Evolutionary conservation across 164 flowering plant species (phyloP).

Genomic region (Platanus orientalis): DNA sequence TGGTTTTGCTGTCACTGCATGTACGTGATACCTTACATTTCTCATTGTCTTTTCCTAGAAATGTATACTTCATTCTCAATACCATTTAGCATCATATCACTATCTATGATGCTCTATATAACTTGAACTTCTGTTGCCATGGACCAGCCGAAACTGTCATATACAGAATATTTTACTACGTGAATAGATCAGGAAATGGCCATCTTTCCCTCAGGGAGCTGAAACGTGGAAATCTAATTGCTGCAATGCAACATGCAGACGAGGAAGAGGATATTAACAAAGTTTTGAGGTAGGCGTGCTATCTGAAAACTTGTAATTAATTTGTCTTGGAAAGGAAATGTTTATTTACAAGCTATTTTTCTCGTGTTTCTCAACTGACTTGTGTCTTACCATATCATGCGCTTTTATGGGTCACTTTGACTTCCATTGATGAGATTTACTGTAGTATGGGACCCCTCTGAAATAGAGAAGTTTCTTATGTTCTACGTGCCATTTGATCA

Average conservation of each 20-base stretch:
- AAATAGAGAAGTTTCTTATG: no score
- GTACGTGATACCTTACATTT: neutral
- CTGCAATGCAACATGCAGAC: constrained; percentile 97
- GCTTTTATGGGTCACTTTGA: no score
- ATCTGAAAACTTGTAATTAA: neutral
- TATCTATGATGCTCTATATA: constrained; percentile 17
- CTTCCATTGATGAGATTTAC: no score
- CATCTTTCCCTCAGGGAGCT: constrained; percentile 85
- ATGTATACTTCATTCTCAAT: neutral
- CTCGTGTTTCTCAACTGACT: neutral
- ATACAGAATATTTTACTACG: constrained; percentile 90
- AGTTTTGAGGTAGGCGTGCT: constrained; percentile 63
- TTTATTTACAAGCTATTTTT: neutral
- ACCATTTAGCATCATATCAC: neutral
- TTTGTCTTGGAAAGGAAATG: neutral
- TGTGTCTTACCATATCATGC: neutral
- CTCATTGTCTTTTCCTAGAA: neutral
- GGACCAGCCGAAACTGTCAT: constrained; percentile 95
- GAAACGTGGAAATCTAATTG: constrained; percentile 80
- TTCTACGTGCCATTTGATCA: no score
- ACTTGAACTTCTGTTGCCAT: constrained; percentile 19
- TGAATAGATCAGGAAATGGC: constrained; percentile 91
- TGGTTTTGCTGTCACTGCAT: no score
- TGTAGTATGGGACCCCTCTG: no score
- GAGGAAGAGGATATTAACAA: constrained; percentile 98